Evolutionary conservation across 768 basidiomycete species (phyloP).

Genomic region (Pisolithus albus): DNA sequence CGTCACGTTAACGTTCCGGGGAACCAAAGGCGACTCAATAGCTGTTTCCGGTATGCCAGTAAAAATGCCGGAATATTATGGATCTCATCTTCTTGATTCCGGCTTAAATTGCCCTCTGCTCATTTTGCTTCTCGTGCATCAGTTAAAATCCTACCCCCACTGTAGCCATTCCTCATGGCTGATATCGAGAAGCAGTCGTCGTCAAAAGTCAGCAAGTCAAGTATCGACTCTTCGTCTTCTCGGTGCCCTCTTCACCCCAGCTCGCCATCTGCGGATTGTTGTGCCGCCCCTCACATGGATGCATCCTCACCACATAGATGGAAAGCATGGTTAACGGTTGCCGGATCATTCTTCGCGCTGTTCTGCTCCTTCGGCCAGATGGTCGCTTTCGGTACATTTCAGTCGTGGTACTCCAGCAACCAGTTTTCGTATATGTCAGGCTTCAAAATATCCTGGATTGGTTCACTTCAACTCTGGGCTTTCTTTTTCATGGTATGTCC

Average conservation of each 20-base stretch:
- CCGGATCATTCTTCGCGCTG: constrained; percentile 59
- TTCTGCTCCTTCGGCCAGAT: constrained; percentile 69
- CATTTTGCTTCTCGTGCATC: constrained; percentile 11
- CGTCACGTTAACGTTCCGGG: constrained; percentile 4
- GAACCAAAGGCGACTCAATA: constrained; percentile 7
- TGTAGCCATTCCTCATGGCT: constrained; percentile 13
- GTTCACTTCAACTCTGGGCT: constrained; percentile 59
- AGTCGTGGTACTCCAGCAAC: constrained; percentile 58
- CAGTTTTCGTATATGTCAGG: constrained; percentile 45
- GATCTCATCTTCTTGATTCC: constrained; percentile 15
- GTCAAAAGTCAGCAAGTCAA: constrained; percentile 13
- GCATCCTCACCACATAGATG: constrained; percentile 1
- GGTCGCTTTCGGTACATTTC: constrained; percentile 67
- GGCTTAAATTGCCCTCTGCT: constrained; percentile 18
- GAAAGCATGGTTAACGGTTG: constrained; percentile 43
- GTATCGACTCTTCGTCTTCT: constrained; percentile 15
- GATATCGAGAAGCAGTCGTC: constrained; percentile 26
- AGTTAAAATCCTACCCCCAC: neutral
- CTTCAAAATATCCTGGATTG: constrained; percentile 65
- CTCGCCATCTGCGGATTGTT: neutral
- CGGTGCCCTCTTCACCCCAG: constrained; percentile 17
- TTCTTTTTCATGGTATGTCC: constrained; percentile 61
- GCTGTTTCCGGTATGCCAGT: constrained; percentile 22
- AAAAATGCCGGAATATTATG: constrained; percentile 14
- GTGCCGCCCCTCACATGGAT: neutral